These are phyloP conservation scores for Fomitiporia mediterranea DNA, from an alignment of 1,284 basidiomycete genomes.

Conservation along the genomic window DNA sequence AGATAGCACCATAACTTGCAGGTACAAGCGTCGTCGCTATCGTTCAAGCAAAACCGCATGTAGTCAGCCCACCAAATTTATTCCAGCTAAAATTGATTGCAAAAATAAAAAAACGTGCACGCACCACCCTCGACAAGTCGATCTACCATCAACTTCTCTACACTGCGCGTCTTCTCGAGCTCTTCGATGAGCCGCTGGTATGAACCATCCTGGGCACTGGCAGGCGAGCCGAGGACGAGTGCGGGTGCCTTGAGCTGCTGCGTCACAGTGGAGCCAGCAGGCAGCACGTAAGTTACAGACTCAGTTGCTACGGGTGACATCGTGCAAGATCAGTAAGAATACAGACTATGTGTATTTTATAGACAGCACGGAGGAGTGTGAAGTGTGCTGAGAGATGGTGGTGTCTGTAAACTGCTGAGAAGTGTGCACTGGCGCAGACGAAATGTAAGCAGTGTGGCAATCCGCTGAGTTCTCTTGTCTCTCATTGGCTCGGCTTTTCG, in stretches of 20 bases:
- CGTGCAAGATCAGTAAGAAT: not conserved
- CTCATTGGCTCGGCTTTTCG: slow-evolving; percentile 17
- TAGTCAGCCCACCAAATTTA: slow-evolving; percentile 21
- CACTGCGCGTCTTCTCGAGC: slow-evolving; percentile 46
- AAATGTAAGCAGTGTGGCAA: not conserved
- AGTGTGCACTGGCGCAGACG: not conserved
- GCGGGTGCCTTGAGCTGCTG: slow-evolving; percentile 38
- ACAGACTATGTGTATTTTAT: not conserved
- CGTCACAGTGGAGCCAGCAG: not conserved
- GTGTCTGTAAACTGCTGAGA: not conserved
- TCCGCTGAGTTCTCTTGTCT: not conserved
- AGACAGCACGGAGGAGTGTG: not conserved
- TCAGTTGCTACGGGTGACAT: slow-evolving; percentile 18
- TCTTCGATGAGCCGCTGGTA: slow-evolving; percentile 65
- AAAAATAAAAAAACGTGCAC: slow-evolving; percentile 41
- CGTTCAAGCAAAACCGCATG: slow-evolving; percentile 15
- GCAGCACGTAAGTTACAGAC: not conserved
- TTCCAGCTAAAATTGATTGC: slow-evolving; percentile 23
- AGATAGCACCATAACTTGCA: slow-evolving; percentile 57
- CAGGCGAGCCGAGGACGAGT: slow-evolving; percentile 68
- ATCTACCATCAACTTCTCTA: slow-evolving; percentile 74
- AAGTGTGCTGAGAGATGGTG: not conserved
- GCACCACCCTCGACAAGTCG: slow-evolving; percentile 70
- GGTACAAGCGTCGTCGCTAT: slow-evolving; percentile 55
- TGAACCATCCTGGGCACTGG: slow-evolving; percentile 67